Evolutionary conservation across 163 green algal species (phyloP), one percentile per base, ranked within the genome.

Genomic region (Scenedesmus sp.): DNA sequence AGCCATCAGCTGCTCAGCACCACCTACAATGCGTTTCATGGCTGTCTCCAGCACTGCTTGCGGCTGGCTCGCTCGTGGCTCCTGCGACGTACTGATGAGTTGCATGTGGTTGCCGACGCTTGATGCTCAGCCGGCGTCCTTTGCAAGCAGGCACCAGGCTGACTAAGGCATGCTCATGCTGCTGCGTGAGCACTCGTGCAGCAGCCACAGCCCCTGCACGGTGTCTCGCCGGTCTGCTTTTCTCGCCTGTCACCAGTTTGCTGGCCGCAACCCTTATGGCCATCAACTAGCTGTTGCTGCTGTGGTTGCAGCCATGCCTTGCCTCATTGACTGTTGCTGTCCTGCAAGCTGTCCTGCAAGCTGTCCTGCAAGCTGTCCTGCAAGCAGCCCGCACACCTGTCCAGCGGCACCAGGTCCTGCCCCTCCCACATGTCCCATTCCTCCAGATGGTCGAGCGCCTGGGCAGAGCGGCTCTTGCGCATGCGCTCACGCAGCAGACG

Each of bases 401-500:
- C 89, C n/a, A 93, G 51, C 0, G 89, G 87, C n/a, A 89, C 87
- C 35, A 93, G 88, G 53, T 88, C 83, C 53, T 88, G 80, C 1
- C 59, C 40, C 61, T 94, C 85, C 65, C 92, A 91, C 43, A 90
- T 86, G 68, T 92, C 88, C 88, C 79, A 93, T 73, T 90, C 88
- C 44, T 90, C 83, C 24, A 90, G 56, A 1, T 89, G 56, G 68
- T 96, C 93, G 72, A 96, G 91, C 1, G 93, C 90, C 92, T 95
- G 93, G 15, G 93, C 88, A 81, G 91, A 95, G 15, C 92, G 90
- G 53, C 93, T 95, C 24, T 95, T 92, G 43, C 93, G 93, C 7
- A 96, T 95, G 24, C 93, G 89, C 89, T 96, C 93, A 33, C 91
- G 89, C 33, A 96, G 91, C 79, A 96, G 78, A 20, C 95, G 95